Conservation (phyloP, 1,284 basidiomycete species). For the Golubevia sp. region DNA sequence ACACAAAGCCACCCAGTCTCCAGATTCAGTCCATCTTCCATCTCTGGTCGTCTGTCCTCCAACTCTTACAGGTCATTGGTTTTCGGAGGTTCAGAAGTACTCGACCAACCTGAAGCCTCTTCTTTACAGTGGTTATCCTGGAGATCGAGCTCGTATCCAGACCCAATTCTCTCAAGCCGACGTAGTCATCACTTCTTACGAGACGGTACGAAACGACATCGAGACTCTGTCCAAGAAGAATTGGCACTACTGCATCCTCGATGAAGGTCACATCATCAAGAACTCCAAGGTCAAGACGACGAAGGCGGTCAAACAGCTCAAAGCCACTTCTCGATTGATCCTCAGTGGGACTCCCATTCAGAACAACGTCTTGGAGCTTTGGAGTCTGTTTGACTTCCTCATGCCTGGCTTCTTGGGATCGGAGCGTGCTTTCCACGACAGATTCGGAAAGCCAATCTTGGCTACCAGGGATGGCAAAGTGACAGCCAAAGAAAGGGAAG, state of each 20-base stretch:
- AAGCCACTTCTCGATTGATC: constrained; percentile 88
- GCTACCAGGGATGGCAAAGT: constrained; percentile 91
- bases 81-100: constrained; percentile 95
- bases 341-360: constrained; percentile 98
- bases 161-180: constrained; percentile 65
- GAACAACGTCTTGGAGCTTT: constrained; percentile 97
- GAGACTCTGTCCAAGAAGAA: constrained; percentile 73
- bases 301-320: constrained; percentile 89
- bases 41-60: constrained; percentile 96
- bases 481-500: constrained; percentile 84
- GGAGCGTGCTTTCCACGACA: constrained; percentile 91
- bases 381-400: constrained; percentile 98
- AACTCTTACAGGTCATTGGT: constrained; percentile 95
- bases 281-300: constrained; percentile 97
- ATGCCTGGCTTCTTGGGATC: constrained; percentile 99
- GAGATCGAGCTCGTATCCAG: constrained; percentile 72
- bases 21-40: constrained; percentile 83
- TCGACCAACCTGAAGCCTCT: constrained; percentile 81
- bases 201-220: constrained; percentile 95
- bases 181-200: constrained; percentile 94
- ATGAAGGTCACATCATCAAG: constrained; percentile 99
- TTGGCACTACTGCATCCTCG: constrained; percentile 96
- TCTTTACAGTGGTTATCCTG: constrained; percentile 87
- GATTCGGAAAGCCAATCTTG: constrained; percentile 93
- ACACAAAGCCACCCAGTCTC: constrained; percentile 72